Evolutionary conservation across 352 stramenopile genomes (phyloP).

Genomic region (Phytophthora kernoviae): DNA sequence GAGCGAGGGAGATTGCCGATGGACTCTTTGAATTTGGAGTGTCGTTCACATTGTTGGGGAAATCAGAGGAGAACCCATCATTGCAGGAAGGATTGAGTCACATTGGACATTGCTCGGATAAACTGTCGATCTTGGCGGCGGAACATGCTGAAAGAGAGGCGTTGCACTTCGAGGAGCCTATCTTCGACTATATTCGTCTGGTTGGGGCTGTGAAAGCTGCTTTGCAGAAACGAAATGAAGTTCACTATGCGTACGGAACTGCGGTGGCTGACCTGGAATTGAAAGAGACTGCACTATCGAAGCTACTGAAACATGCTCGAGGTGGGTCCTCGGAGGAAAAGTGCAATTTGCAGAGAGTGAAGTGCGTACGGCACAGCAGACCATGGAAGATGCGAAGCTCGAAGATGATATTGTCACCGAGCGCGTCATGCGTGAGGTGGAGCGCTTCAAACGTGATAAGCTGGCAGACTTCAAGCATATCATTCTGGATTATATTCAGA

Average conservation of each 20-base stretch:
- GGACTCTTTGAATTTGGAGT: conserved; percentile 97
- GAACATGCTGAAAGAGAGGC: conserved; percentile 94
- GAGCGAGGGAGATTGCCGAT: conserved; percentile 95
- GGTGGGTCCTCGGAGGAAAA: conserved; percentile 66
- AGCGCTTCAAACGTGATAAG: conserved; percentile 96
- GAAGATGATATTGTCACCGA: conserved; percentile 95
- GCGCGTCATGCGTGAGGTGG: conserved; percentile 96
- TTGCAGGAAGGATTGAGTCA: conserved; percentile 92
- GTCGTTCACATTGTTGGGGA: conserved; percentile 94
- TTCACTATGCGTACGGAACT: conserved; percentile 87
- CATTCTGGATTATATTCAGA: conserved; percentile 96
- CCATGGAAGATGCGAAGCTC: conserved; percentile 88
- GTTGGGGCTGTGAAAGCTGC: conserved; percentile 96
- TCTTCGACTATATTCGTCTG: conserved; percentile 96
- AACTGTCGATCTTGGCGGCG: conserved; percentile 89
- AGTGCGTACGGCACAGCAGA: conserved; percentile 81
- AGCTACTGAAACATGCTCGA: conserved; percentile 65
- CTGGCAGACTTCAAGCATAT: conserved; percentile 95
- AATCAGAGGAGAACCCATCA: conserved; percentile 92
- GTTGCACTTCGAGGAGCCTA: conserved; percentile 94
- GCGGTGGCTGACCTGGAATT: conserved; percentile 89
- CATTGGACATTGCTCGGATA: conserved; percentile 93
- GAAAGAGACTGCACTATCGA: conserved; percentile 66
- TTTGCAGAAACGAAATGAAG: conserved; percentile 93
- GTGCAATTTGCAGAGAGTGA: conserved; percentile 87